A percentile compares a stretch with the other conserved stretches of the same genome.
Conservation (phyloP, 2,329 filamentous ascomycete species). For the Hypoxylon sp. region DNA sequence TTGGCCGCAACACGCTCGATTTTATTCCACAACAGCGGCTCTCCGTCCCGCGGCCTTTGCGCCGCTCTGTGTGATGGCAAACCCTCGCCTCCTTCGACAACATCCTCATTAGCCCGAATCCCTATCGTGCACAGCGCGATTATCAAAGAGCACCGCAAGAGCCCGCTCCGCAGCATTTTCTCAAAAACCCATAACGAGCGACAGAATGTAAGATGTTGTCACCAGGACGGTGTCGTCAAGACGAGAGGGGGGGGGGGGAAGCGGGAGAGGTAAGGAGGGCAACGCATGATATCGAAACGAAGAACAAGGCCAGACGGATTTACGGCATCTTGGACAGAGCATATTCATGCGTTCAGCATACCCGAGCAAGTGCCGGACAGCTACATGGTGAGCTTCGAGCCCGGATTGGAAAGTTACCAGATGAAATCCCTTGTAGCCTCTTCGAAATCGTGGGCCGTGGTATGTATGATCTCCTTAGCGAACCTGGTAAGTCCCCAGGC, state of each 20-base stretch:
- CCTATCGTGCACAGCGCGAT: constrained; percentile 44
- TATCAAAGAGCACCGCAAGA: constrained; percentile 42
- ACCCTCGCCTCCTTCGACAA: constrained; percentile 14
- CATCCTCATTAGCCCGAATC: constrained; percentile 36
- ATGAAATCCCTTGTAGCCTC: constrained; percentile 12
- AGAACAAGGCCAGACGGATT: constrained; percentile 25
- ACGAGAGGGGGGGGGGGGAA: constrained; percentile 25
- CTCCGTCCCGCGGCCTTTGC: constrained; percentile 7
- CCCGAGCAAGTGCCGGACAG: constrained; percentile 8
- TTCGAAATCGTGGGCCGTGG: constrained; percentile 29
- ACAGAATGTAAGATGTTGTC: constrained; percentile 26
- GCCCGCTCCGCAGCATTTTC: constrained; percentile 45
- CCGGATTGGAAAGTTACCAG: constrained; percentile 19
- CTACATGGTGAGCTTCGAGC: constrained; percentile 20
- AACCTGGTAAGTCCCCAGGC: constrained; percentile 31
- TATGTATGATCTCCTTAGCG: constrained; percentile 41
- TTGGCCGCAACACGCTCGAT: constrained; percentile 31
- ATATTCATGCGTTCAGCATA: constrained; percentile 35
- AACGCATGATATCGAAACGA: constrained; percentile 32
- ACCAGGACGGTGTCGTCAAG: constrained; percentile 37
- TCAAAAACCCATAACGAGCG: constrained; percentile 42
- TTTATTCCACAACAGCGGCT: constrained; percentile 30
- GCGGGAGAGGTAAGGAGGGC: constrained; percentile 13
- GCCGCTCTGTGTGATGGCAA: constrained; percentile 1
- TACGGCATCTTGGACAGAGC: constrained; percentile 10